Conservation (phyloP, 1,284 basidiomycete genomes). For the Cryptococcus jaspeensis region DNA sequence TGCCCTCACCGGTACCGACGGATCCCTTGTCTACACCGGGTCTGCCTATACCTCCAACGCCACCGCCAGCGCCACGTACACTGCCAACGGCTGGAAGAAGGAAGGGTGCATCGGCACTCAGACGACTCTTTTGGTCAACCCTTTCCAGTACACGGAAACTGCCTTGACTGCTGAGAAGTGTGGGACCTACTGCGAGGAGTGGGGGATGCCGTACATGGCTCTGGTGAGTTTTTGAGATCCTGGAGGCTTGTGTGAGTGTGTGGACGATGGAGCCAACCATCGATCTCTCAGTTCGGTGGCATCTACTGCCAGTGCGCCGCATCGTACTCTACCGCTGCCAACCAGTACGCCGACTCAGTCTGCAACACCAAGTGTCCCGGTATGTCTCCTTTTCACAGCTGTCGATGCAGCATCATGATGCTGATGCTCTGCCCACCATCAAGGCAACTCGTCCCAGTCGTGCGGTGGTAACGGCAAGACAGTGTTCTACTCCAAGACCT, state of each 20-base stretch:
- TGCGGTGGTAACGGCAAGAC: slow-evolving; percentile 29
- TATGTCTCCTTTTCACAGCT: too few relatives aligned
- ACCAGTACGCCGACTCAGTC: too few relatives aligned
- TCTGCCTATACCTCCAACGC: too few relatives aligned
- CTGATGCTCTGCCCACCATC: slow-evolving; percentile 16
- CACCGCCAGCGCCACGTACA: slow-evolving; percentile 21
- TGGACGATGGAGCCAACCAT: too few relatives aligned
- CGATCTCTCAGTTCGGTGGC: neutral
- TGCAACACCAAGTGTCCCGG: too few relatives aligned
- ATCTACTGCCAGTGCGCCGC: too few relatives aligned
- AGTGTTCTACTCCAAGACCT: slow-evolving; percentile 9
- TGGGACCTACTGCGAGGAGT: neutral
- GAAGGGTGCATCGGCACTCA: slow-evolving; percentile 27
- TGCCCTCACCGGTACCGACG: slow-evolving; percentile 23
- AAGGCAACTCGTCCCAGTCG: slow-evolving; percentile 24
- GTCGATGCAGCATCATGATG: slow-evolving; percentile 14
- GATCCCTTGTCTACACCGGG: too few relatives aligned
- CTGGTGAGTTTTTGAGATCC: too few relatives aligned
- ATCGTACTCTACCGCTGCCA: too few relatives aligned
- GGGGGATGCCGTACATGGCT: too few relatives aligned
- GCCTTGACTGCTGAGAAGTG: slow-evolving; percentile 19
- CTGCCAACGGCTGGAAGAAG: slow-evolving; percentile 26
- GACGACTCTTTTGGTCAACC: slow-evolving; percentile 6
- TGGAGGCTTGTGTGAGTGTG: too few relatives aligned
- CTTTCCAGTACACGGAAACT: slow-evolving; percentile 15